Conservation (phyloP, 768 basidiomycete genomes). For the Grammothele lineata region DNA sequence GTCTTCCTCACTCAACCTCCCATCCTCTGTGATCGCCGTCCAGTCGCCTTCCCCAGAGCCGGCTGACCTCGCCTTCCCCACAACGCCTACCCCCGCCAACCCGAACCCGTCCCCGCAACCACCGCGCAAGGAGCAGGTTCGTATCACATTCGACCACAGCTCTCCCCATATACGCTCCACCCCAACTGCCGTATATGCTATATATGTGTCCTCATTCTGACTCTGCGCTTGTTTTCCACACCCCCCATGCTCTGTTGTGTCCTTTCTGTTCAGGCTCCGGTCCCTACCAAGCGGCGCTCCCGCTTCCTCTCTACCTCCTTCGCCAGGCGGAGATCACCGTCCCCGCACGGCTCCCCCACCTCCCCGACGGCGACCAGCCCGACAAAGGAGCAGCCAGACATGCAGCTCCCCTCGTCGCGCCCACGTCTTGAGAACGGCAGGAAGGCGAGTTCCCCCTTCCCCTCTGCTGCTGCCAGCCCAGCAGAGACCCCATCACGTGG, state of each 20-base stretch:
- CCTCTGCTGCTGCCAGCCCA: constrained; percentile 13
- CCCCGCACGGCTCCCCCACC: constrained; percentile 17
- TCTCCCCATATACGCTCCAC: not conserved
- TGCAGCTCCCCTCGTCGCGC: constrained; percentile 19
- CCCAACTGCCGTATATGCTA: not conserved
- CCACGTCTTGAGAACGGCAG: constrained; percentile 16
- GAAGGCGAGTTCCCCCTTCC: constrained; percentile 16
- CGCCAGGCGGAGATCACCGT: constrained; percentile 25
- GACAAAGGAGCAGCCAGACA: constrained; percentile 15
- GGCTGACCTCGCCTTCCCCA: constrained; percentile 10
- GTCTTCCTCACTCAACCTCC: constrained; percentile 14
- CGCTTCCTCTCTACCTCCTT: constrained; percentile 25
- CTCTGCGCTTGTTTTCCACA: constrained; percentile 8
- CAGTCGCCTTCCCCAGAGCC: constrained; percentile 13
- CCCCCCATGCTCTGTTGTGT: not conserved
- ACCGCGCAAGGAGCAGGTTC: constrained; percentile 24
- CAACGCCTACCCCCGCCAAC: constrained; percentile 3
- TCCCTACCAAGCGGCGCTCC: constrained; percentile 22
- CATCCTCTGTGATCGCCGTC: constrained; percentile 12
- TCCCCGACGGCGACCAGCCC: constrained; percentile 17
- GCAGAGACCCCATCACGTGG: constrained; percentile 10
- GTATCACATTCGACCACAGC: constrained; percentile 8
- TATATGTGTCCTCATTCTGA: constrained; percentile 2
- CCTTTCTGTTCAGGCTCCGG: constrained; percentile 17
- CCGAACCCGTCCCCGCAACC: constrained; percentile 5